Conservation (phyloP, 1,284 basidiomycete genomes). For the Ganoderma resinaceum region DNA sequence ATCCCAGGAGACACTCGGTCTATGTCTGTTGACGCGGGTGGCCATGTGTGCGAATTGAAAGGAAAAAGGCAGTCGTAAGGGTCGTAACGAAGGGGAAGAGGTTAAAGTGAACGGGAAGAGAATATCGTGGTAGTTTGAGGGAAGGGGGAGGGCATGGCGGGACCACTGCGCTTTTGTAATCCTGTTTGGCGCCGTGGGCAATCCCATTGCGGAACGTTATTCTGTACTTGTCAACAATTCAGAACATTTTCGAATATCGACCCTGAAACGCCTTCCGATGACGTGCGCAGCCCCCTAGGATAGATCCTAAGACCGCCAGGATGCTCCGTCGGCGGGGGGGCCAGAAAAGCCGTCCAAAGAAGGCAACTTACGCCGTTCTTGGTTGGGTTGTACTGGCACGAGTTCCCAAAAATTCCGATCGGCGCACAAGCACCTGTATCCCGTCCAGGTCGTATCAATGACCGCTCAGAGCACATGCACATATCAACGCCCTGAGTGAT, state of each 20-base stretch:
- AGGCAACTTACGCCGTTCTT: constrained; percentile 4
- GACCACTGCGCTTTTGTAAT: constrained; percentile 3
- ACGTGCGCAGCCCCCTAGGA: constrained; percentile 6
- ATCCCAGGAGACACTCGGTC: neutral
- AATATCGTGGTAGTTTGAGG: neutral
- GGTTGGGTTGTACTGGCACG: neutral
- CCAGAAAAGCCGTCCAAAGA: neutral
- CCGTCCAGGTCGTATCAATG: neutral
- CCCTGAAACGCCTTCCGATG: neutral
- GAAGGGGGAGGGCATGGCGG: neutral
- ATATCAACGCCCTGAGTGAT: neutral
- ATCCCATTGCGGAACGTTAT: neutral
- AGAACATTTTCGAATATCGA: constrained; percentile 2
- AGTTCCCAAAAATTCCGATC: neutral
- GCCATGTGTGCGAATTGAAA: neutral
- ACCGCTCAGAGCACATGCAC: constrained; percentile 3
- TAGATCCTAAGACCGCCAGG: constrained; percentile 1
- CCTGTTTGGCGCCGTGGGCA: constrained; percentile 1
- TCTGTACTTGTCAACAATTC: neutral
- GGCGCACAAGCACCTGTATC: neutral
- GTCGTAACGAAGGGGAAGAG: neutral
- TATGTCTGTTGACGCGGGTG: neutral
- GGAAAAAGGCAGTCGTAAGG: neutral
- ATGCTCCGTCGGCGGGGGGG: neutral
- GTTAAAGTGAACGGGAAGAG: neutral